A percentile compares a stretch with the other conserved stretches of the same genome.
Conservation (phyloP, 2,329 filamentous ascomycete genomes). For the Zopfia rhizophila region DNA sequence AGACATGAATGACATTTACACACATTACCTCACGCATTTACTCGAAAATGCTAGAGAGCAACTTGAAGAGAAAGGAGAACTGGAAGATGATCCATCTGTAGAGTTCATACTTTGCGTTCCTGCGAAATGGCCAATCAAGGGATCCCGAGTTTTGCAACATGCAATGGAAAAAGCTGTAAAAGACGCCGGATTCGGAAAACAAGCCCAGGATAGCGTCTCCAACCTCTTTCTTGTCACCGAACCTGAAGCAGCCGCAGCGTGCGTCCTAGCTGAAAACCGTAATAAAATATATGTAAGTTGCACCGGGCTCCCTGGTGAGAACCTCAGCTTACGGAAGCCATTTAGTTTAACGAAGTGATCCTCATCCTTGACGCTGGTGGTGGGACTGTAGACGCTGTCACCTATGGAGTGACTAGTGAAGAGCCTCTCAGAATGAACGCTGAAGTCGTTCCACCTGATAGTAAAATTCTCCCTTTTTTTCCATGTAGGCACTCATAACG, state of each 20-base stretch:
- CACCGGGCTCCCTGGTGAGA: not conserved
- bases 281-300: slow-evolving; percentile 24
- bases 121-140: slow-evolving; percentile 28
- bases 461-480: slow-evolving; percentile 13
- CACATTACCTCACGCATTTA: slow-evolving; percentile 24
- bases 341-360: slow-evolving; percentile 19
- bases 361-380: slow-evolving; percentile 31
- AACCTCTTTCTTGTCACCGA: slow-evolving; percentile 32
- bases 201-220: slow-evolving; percentile 9
- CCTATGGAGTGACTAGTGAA: slow-evolving; percentile 17
- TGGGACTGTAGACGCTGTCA: slow-evolving; percentile 30
- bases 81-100: slow-evolving; percentile 10
- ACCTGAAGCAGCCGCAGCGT: slow-evolving; percentile 34
- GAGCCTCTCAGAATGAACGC: slow-evolving; percentile 20
- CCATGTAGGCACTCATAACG: slow-evolving; percentile 5
- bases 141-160: slow-evolving; percentile 26
- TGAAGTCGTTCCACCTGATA: slow-evolving; percentile 24
- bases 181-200: slow-evolving; percentile 16
- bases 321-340: not conserved
- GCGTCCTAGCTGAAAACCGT: slow-evolving; percentile 23
- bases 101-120: slow-evolving; percentile 31
- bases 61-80: slow-evolving; percentile 8
- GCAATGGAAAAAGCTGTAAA: slow-evolving; percentile 24
- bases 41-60: slow-evolving; percentile 17
- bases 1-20: slow-evolving; percentile 16